Evolutionary conservation across 176 grass and related monocot species (phyloP), one percentile per base, ranked within the genome.

Genomic region (Rhipidocladum racemiflorum): DNA sequence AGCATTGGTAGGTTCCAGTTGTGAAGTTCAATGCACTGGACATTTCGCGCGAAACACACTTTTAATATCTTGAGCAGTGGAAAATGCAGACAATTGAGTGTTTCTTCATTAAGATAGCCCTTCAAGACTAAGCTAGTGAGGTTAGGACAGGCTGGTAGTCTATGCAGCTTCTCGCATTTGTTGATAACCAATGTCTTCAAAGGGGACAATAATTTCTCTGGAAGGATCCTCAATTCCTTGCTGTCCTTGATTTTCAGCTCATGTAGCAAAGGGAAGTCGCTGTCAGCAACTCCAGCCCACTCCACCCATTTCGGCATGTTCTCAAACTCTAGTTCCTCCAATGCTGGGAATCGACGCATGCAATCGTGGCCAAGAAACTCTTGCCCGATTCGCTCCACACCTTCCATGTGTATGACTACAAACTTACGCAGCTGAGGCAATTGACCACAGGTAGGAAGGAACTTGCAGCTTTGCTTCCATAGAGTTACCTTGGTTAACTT

Each of bases 401-500:
- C 81, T 35, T 85, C 61, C 55, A 87, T 84, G 1, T 7, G 18
- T 6, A 70, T 70, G 1, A 82, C 73, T 36, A 76, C 43, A 28
- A 91, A 63, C 46, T 80, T 45, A 10, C 38, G 69, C 6, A 91
- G 76, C 39, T 36, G 76, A 36, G 81, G 85, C 9, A 88, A 68
- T 60, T 88, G 81, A 15, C 89, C 89, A 27, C 88, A 71, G 28
- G 85, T 28, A 20, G 85, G 85, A 59, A 88, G 81, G 32, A 80
- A 49, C 43, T 81, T 48, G 39, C 85, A 71, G 28, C 24, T 57
- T 60, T 80, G 46, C 28, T 77, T 78, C 36, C 69, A 70, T 30
- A 90, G 78, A 17, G 43, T 75, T 27, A 91, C 38, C 42, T 84
- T 64, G 50, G 40, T 67, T 44, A 91, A 49, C 51, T 63, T 32